Evolutionary conservation across 176 grass and related monocot species (phyloP), one percentile per base, ranked within the genome.

Genomic region (Dendrocalamus sinicus): DNA sequence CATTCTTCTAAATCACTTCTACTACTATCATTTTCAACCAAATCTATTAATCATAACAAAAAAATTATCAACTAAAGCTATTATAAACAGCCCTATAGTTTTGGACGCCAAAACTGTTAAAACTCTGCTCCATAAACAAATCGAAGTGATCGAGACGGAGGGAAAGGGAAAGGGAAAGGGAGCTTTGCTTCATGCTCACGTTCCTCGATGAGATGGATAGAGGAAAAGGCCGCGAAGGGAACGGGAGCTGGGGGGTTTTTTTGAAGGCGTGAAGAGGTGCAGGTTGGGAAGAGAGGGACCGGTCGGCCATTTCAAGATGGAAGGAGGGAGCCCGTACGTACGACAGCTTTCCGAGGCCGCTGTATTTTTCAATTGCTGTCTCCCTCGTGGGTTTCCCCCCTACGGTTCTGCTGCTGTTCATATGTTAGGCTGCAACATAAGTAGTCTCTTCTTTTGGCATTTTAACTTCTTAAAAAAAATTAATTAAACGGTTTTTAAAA

Each of bases 181-280:
- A 16, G 67, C 45, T 79, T 88, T 83, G 80, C 87, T 84, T 88
- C 80, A 19, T 26, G 87, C 66, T 4, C 53, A 88, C 80, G 86
- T 23, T 57, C 43, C 30, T 26, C 5, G 39, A 20, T 22, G 8
- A 2, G 46, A 47, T 8, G 57, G 57, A 9, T 0, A 20, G 66
- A 35, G 81, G 70, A 35, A 52, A 66, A 40, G 77, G 30, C 30
- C 30, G 77, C 77, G 73, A 17, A 40, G 52, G 73, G 26, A 8
- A 9, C 14, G 9, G 28, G 10, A 26, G 8, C 3, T 4, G 8
- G 46, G 43, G 1, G 12, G 12, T 50, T 35, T 40, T 70, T 70
- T 68, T 35, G 47, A 1, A 10, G 70, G 67, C 52, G 79, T 46
- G 67, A n/a, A 46, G 67, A 3, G 50, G 1, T 3, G 46, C 13